Evolutionary conservation across 306 rosid genomes (phyloP).

Genomic region (Lathyrus oleraceus): DNA sequence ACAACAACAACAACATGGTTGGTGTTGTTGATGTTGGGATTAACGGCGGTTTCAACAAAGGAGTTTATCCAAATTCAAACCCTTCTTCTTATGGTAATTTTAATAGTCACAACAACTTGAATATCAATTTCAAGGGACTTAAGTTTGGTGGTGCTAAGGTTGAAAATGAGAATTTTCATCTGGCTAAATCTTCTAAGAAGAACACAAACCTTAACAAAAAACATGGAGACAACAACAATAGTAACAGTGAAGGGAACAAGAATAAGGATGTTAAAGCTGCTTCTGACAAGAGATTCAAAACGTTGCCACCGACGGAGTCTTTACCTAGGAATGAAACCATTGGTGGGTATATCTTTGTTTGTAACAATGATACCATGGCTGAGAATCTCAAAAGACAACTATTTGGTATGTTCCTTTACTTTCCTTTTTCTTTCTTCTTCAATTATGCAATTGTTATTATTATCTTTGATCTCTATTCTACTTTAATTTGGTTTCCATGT

Average conservation of each 20-base stretch:
- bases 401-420: slow-evolving; percentile 57
- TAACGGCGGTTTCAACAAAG: slow-evolving; percentile 70
- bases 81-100: slow-evolving; percentile 43
- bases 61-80: slow-evolving; percentile 75
- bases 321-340: slow-evolving; percentile 85
- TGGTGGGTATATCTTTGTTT: slow-evolving; percentile 94
- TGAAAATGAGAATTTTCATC: slow-evolving; percentile 47
- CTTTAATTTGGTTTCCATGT: background rate
- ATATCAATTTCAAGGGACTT: slow-evolving; percentile 39
- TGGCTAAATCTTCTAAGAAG: slow-evolving; percentile 53
- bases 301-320: slow-evolving; percentile 89
- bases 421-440: background rate
- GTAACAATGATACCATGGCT: slow-evolving; percentile 98
- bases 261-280: slow-evolving; percentile 50
- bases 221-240: slow-evolving; percentile 47
- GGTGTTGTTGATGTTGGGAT: slow-evolving; percentile 20
- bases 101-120: slow-evolving; percentile 21
- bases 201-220: slow-evolving; percentile 49
- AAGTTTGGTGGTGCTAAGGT: slow-evolving; percentile 6
- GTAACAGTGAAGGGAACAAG: slow-evolving; percentile 5
- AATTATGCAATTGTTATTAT: background rate
- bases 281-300: slow-evolving; percentile 78
- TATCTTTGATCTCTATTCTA: background rate
- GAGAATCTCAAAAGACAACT: slow-evolving; percentile 91
- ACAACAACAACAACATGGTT: slow-evolving; percentile 18